Base-by-base conservation (phyloP, 192 early-diverging fungal species). In the Entophlyctis luteolus region DNA sequence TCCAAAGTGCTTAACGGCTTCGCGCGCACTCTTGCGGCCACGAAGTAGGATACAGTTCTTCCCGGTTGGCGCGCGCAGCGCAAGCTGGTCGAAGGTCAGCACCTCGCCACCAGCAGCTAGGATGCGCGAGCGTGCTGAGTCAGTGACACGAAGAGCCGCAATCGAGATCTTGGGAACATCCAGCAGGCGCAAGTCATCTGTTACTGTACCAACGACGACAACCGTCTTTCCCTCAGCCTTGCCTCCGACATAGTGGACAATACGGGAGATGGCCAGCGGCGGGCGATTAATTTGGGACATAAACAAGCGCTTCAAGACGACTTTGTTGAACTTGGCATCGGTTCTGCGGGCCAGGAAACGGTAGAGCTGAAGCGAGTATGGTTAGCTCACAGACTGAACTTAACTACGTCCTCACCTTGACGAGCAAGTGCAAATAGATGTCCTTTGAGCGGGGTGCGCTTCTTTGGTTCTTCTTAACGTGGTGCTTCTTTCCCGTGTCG, bases 1-100 rank as follows among this genome's bases (percentile, higher is more conserved):
- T 59, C 97, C 97, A 74, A 99, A 99, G 89, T 99, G 97, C 92
- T 95, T 99, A 80, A 94, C 90, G 75, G 95, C 93, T 84, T 98
- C 94, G 75, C 97, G 91, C 70, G 89, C 77, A 82, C 86, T 95
- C 82, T 89, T 90, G 79, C 87, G 82, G 72, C 97, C 97, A 85
- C 96, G 93, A 82, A 99, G 87, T 50, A 99, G 85, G 59, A 98
- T 76, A 70, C 91, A 93, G 83, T 91, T 90, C 79, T 93, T 87
- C 79, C 97, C 97, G 50, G 91, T 92, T 57, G 97, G 97, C 63
- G 98, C 90, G 78, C 98, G 91, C 76, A 96, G 87, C 67, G 98
- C 98, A 70, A 99, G 90, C 88, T 99, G 96, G 81, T 99, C 98
- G 55, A 99, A 86, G 65, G 98, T 99, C 68, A 99, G 84, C 73